These are phyloP conservation scores for Podospora anserina DNA, from an alignment of 495 filamentous ascomycete species.

Conservation along the genomic window DNA sequence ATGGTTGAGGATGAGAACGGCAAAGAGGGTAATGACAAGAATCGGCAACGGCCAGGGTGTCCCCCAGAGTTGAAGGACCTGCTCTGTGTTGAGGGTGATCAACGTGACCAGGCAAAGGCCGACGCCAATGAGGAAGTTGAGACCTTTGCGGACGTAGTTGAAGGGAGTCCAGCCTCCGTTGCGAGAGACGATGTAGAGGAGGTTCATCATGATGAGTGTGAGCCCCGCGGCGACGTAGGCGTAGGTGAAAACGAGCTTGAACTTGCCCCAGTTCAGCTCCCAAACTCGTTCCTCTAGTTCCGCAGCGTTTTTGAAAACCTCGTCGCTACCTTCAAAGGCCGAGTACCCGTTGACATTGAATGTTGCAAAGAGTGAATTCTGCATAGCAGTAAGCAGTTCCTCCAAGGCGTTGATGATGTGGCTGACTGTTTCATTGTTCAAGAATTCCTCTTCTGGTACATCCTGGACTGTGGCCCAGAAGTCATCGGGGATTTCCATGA, in stretches of 20 bases:
- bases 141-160: slow-evolving; percentile 35
- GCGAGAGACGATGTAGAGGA: slow-evolving; percentile 38
- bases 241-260: slow-evolving; percentile 40
- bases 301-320: not conserved
- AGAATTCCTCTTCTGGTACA: slow-evolving; percentile 3
- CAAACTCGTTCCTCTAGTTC: slow-evolving; percentile 14
- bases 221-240: slow-evolving; percentile 46
- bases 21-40: slow-evolving; percentile 34
- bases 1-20: slow-evolving; percentile 37
- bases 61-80: slow-evolving; percentile 23
- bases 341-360: slow-evolving; percentile 28
- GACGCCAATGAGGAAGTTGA: slow-evolving; percentile 37
- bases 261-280: slow-evolving; percentile 40
- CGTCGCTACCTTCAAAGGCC: slow-evolving; percentile 11
- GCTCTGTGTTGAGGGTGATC: slow-evolving; percentile 25
- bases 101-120: slow-evolving; percentile 32
- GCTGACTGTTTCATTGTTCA: not conserved
- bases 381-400: slow-evolving; percentile 4
- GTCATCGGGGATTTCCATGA: slow-evolving; percentile 26
- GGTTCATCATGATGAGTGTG: slow-evolving; percentile 40
- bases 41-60: slow-evolving; percentile 42
- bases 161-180: slow-evolving; percentile 31
- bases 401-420: not conserved
- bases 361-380: slow-evolving; percentile 26
- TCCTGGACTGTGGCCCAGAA: slow-evolving; percentile 21